Percentiles rank a stretch among this genome's conserved stretches.
Conservation (phyloP, 1,284 basidiomycete genomes). For the Schizopora paradoxa region DNA sequence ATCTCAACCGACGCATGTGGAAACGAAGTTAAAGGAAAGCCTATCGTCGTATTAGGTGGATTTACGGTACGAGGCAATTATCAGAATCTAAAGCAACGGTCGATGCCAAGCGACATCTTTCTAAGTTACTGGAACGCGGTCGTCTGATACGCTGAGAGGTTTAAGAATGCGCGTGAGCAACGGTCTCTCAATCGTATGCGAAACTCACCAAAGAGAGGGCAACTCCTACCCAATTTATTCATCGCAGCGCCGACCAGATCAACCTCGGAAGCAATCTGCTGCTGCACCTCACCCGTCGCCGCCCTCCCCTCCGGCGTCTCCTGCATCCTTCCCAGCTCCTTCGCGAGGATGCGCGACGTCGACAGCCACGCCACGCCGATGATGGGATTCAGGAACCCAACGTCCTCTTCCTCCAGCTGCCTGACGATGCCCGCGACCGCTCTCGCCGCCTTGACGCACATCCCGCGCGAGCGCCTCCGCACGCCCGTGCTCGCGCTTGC, state of each 20-base stretch:
- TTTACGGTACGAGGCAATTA: no score
- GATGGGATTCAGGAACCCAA: slow-evolving; percentile 6
- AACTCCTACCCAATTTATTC: slow-evolving; percentile 1
- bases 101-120: no score
- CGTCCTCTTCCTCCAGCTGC: background rate
- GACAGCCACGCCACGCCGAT: slow-evolving; percentile 12
- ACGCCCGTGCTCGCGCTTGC: background rate
- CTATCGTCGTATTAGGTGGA: no score
- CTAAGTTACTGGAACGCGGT: no score
- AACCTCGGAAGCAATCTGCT: slow-evolving; percentile 2
- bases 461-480: background rate
- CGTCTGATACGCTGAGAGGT: no score
- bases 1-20: no score
- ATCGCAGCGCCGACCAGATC: slow-evolving; percentile 4
- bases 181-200: no score
- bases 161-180: no score
- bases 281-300: background rate
- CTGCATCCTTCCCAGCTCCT: background rate
- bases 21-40: no score
- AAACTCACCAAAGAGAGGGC: slow-evolving; percentile 10
- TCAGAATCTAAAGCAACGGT: no score
- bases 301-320: background rate
- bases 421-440: slow-evolving; percentile 1
- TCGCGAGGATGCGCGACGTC: slow-evolving; percentile 3
- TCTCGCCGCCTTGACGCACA: slow-evolving; percentile 6